Evolutionary conservation across 768 basidiomycete species (phyloP).

Genomic region (Sporobolomyces roseus): DNA sequence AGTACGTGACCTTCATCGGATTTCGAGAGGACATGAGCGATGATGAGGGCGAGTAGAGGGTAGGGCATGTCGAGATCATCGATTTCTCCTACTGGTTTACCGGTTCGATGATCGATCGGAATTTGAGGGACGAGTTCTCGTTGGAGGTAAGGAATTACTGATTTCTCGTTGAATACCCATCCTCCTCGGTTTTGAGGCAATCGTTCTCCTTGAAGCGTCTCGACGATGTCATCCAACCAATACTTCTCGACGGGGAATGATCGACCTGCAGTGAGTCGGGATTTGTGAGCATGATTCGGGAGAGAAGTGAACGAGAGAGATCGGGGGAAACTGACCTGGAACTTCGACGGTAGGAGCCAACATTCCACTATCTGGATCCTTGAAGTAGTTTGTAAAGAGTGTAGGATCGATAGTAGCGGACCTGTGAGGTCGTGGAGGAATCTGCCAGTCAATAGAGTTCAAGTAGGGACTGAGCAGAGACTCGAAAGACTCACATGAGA

Average conservation of each 20-base stretch:
- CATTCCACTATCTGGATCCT: conserved; percentile 55
- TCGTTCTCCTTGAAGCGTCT: conserved; percentile 51
- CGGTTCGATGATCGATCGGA: conserved; percentile 44
- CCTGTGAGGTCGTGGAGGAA: conserved; percentile 26
- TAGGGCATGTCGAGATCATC: conserved; percentile 74
- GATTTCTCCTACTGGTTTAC: conserved; percentile 47
- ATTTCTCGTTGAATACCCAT: conserved; percentile 70
- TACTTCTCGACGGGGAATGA: conserved; percentile 79
- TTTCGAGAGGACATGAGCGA: conserved; percentile 68
- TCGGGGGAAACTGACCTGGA: conserved; percentile 53
- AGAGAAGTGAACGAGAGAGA: not conserved
- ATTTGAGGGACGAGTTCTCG: conserved; percentile 60
- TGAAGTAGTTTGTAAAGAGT: conserved; percentile 84
- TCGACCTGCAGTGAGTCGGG: conserved; percentile 64
- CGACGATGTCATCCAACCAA: conserved; percentile 73
- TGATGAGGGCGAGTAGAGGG: conserved; percentile 72
- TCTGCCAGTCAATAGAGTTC: not conserved
- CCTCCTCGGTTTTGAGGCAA: conserved; percentile 45
- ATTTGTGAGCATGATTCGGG: conserved; percentile 77
- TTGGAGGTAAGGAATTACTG: conserved; percentile 66
- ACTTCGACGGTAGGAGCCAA: conserved; percentile 71
- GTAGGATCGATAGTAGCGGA: conserved; percentile 83
- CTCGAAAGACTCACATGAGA: conserved; percentile 80
- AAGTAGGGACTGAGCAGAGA: not conserved
- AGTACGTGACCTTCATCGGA: conserved; percentile 81